Conservation (phyloP, 192 early-diverging fungal genomes). For the Rhizoclosmatium sp. region DNA sequence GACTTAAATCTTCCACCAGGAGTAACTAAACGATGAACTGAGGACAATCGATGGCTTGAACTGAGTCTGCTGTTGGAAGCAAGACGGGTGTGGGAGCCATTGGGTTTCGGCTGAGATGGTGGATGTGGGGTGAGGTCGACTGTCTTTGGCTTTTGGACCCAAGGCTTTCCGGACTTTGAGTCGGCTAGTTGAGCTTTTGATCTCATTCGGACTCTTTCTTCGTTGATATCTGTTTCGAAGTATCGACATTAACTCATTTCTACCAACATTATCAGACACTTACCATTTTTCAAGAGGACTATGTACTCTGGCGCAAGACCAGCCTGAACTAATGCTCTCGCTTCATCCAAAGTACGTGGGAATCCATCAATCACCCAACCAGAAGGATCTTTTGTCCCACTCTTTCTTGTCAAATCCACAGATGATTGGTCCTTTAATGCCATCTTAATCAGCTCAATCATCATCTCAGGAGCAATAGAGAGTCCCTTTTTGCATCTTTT, state of each 20-base stretch:
- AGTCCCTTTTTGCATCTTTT: slow-evolving; percentile 33
- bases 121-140: background rate
- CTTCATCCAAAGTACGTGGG: slow-evolving; percentile 59
- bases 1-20: slow-evolving; percentile 8
- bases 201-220: slow-evolving; percentile 39
- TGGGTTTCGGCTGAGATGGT: background rate
- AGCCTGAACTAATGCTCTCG: slow-evolving; percentile 42
- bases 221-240: slow-evolving; percentile 46
- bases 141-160: slow-evolving; percentile 27
- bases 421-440: slow-evolving; percentile 6
- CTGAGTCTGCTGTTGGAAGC: no score
- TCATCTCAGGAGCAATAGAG: slow-evolving; percentile 35
- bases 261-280: background rate
- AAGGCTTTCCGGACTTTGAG: slow-evolving; percentile 39
- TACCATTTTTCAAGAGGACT: slow-evolving; percentile 51
- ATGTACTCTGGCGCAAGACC: slow-evolving; percentile 48
- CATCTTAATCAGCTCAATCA: slow-evolving; percentile 34
- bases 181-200: slow-evolving; percentile 24
- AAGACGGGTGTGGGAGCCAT: background rate
- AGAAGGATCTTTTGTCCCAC: background rate
- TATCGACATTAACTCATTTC: background rate
- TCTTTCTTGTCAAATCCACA: background rate
- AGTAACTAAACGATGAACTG: background rate
- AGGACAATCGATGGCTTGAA: background rate
- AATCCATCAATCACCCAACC: slow-evolving; percentile 67